Evolutionary conservation across 2,329 filamentous ascomycete genomes (phyloP).

Genomic region (Microascus cirrosus): DNA sequence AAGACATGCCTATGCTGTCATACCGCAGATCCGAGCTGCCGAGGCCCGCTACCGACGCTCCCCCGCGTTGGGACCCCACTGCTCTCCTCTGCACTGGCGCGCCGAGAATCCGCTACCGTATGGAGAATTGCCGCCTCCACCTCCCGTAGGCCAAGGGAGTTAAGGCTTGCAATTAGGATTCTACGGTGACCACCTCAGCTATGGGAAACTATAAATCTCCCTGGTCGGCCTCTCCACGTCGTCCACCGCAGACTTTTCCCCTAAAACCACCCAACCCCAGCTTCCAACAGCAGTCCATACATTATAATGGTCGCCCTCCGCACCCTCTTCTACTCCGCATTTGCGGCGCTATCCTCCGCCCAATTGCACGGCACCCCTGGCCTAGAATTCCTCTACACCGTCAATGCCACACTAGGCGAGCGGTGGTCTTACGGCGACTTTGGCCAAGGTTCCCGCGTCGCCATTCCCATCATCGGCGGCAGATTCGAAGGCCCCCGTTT

Average conservation of each 20-base stretch:
- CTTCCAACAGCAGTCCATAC: background rate
- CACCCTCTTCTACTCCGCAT: background rate
- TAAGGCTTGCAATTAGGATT: too few relatives aligned
- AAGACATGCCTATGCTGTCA: background rate
- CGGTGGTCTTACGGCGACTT: slow-evolving; percentile 19
- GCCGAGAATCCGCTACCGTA: too few relatives aligned
- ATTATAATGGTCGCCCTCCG: background rate
- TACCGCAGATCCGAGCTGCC: background rate
- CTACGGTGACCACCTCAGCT: too few relatives aligned
- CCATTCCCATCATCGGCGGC: slow-evolving; percentile 22
- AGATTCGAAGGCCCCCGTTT: slow-evolving; percentile 22
- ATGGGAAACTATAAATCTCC: too few relatives aligned
- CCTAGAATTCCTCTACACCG: slow-evolving; percentile 4
- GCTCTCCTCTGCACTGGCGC: too few relatives aligned
- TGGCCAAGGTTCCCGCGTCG: slow-evolving; percentile 17
- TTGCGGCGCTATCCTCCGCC: background rate
- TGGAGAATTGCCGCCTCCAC: too few relatives aligned
- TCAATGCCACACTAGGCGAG: slow-evolving; percentile 2
- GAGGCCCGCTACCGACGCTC: background rate
- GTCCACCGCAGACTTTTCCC: background rate
- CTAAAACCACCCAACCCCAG: background rate
- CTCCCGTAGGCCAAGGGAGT: too few relatives aligned
- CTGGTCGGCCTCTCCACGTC: too few relatives aligned
- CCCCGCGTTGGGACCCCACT: background rate
- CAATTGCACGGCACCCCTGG: background rate